phyloP scores from a whole-genome alignment of 805 yeast genomes.

The Pichia gijzeniarum region DNA sequence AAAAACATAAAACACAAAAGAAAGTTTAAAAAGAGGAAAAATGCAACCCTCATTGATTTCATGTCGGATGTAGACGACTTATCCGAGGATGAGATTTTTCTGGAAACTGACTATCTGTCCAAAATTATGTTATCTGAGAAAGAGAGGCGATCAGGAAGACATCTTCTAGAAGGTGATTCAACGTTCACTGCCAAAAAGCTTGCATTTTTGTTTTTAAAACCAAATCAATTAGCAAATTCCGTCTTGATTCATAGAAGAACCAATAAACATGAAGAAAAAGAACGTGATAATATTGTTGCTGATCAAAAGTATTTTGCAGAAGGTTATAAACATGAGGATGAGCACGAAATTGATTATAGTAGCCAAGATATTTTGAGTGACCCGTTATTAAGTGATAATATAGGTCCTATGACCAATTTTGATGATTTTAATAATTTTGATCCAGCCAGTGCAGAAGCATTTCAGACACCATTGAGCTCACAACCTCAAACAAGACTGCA shows the following conservation, averaged over 20 bases:
- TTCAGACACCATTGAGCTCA: constrained; percentile 11
- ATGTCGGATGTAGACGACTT: constrained; percentile 21
- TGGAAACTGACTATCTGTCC: constrained; percentile 17
- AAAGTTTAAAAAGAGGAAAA: constrained; percentile 4
- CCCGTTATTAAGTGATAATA: constrained; percentile 17
- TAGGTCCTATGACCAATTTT: constrained; percentile 20
- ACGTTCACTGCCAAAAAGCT: constrained; percentile 43
- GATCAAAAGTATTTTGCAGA: constrained; percentile 49
- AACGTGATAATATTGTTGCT: constrained; percentile 33
- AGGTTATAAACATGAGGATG: constrained; percentile 31
- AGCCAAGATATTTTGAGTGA: constrained; percentile 14
- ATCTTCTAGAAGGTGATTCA: constrained; percentile 43
- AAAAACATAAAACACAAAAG: not conserved
- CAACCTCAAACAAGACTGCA: not conserved
- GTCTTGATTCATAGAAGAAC: constrained; percentile 17
- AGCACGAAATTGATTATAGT: constrained; percentile 9
- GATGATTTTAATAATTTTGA: constrained; percentile 33
- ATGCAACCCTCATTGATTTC: constrained; percentile 22
- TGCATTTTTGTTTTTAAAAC: constrained; percentile 41
- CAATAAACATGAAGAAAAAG: constrained; percentile 8
- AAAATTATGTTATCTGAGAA: constrained; percentile 23
- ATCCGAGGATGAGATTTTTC: constrained; percentile 24
- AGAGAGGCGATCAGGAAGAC: constrained; percentile 18
- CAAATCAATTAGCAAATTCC: constrained; percentile 29
- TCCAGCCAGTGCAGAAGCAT: constrained; percentile 19